Base-by-base conservation (phyloP, 2,329 filamentous ascomycete genomes). In the Pseudogymnoascus sp. region DNA sequence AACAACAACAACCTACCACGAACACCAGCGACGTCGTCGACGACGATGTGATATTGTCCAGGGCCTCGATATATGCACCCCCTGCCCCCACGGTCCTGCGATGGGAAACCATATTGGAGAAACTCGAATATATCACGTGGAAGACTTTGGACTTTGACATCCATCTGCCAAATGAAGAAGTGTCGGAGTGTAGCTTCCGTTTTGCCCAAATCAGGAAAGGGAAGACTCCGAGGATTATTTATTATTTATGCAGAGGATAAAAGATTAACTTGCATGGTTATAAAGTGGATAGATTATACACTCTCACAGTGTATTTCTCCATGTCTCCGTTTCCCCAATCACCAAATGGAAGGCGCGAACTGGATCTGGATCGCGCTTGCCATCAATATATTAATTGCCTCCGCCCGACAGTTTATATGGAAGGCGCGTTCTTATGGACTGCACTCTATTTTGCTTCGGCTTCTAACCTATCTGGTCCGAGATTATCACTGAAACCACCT, bases 201-300 rank as follows among this genome's bases (percentile, higher is more conserved):
- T 16, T 9, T 18, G 25, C 49, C 49, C 49, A 56, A 56, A 34
- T 34, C 49, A 56, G 25, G 49, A 56, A 56, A 14, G 14, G 9
- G 5, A 9, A 21, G 3, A 8, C 40, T 53, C 14, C 8, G 49
- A 56, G 16, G n/a, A 18, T 56, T 56, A 18, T 56, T 34, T 56
- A 31, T 56, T 56, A 56, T 34, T 56, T 34, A 12, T 34, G 46
- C 25, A 56, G 46, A 31, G 25, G 25, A 56, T 56, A 56, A 56
- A 28, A 31, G 2, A 31, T 3, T n/a, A 6, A 9, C 40, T 43
- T 23, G 23, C 23, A 49, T 49, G 43, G 43, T 49, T 49, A 49
- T 49, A 49, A n/a, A 25, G 43, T 49, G 12, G 43, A 34, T 12
- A 31, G 25, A 18, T 31, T 31, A 31, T 31, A 31, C 28, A 31